Evolutionary conservation across 768 basidiomycete genomes (phyloP).

Genomic region (Myochromella boudieri): DNA sequence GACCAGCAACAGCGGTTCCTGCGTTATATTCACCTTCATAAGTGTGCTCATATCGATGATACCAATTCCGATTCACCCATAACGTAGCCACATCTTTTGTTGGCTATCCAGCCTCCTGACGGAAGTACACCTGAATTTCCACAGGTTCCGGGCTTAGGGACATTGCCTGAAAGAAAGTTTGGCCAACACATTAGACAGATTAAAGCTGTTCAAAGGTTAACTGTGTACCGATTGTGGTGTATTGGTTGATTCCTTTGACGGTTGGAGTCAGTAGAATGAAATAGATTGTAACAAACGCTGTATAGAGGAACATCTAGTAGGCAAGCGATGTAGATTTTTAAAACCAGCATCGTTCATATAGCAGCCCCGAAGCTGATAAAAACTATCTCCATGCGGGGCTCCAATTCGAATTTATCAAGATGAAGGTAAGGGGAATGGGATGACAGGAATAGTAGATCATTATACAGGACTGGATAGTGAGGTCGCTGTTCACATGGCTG

Average conservation of each 20-base stretch:
- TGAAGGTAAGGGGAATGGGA: no score
- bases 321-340: no score
- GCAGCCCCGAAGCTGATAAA: no score
- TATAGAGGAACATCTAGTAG: background rate
- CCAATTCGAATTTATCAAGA: no score
- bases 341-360: no score
- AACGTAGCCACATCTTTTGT: slow-evolving; percentile 26
- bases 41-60: background rate
- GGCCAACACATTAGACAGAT: background rate
- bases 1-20: slow-evolving; percentile 23
- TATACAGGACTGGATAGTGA: no score
- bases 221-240: slow-evolving; percentile 7
- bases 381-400: no score
- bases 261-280: background rate
- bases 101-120: slow-evolving; percentile 25
- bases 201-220: background rate
- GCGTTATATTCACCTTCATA: background rate
- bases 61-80: slow-evolving; percentile 15
- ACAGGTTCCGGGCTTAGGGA: slow-evolving; percentile 23
- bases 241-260: slow-evolving; percentile 12
- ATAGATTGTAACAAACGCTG: background rate
- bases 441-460: no score
- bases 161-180: slow-evolving; percentile 16
- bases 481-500: no score
- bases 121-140: slow-evolving; percentile 23